Percentiles rank a stretch among this genome's conserved stretches.
Evolutionary conservation across 371 early-diverging fungal genomes (phyloP).

Genomic region (Gilbertella persicaria): DNA sequence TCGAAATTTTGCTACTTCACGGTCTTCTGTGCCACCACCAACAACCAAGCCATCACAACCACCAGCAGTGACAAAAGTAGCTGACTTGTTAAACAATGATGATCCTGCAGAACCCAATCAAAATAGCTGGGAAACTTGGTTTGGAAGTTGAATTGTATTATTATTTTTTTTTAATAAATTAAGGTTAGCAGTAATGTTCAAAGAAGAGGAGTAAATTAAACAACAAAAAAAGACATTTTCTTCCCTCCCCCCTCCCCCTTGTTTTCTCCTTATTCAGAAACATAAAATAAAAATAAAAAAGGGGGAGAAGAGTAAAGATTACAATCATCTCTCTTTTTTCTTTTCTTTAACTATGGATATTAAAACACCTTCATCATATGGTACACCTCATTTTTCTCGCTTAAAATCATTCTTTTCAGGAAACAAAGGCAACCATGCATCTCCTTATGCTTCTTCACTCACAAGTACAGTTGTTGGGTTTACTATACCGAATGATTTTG

Average conservation of each 20-base stretch:
- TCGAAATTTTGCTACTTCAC: constrained; percentile 1
- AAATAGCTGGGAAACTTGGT: constrained; percentile 55
- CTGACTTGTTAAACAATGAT: constrained; percentile 52
- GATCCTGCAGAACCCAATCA: constrained; percentile 47
- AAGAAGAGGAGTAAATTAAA: constrained; percentile 1
- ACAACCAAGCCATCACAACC: constrained; percentile 8
- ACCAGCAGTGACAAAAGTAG: constrained; percentile 46
- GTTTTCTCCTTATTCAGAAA: background rate
- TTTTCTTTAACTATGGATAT: constrained; percentile 12
- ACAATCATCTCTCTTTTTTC: background rate
- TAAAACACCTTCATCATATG: constrained; percentile 27
- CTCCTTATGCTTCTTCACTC: constrained; percentile 1
- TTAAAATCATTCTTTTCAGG: constrained; percentile 18
- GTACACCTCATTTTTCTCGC: constrained; percentile 28
- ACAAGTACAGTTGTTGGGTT: constrained; percentile 11
- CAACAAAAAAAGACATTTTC: background rate
- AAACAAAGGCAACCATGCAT: background rate
- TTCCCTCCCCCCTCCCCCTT: background rate
- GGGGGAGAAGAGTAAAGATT: background rate
- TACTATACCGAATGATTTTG: constrained; percentile 28
- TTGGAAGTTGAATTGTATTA: constrained; percentile 30
- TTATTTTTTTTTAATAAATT: constrained; percentile 3
- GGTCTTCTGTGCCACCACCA: constrained; percentile 2
- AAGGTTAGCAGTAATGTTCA: background rate
- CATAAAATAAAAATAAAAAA: constrained; percentile 1